A percentile compares a stretch with the other conserved stretches of the same genome.
These are phyloP conservation scores for Ophiostoma perfectum DNA, from an alignment of 2,329 filamentous ascomycete species.

Conservation along the genomic window DNA sequence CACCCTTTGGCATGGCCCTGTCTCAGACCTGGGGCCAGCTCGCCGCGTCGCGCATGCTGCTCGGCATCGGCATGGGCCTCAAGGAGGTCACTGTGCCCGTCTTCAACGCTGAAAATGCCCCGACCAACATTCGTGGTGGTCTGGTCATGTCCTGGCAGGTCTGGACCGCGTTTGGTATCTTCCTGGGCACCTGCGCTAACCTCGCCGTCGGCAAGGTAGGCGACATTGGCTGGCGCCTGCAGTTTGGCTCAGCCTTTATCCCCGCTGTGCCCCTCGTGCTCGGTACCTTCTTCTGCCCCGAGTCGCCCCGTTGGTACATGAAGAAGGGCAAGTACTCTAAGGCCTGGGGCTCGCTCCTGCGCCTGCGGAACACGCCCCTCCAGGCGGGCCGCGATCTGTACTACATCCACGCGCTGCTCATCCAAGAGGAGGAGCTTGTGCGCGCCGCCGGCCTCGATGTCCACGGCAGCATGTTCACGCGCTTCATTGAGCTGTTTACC, in stretches of 20 bases:
- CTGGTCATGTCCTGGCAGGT: constrained; percentile 75
- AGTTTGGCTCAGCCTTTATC: constrained; percentile 60
- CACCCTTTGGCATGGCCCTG: constrained; percentile 64
- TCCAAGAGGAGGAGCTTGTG: constrained; percentile 51
- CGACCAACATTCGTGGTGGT: constrained; percentile 63
- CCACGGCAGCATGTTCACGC: constrained; percentile 52
- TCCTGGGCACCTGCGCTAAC: constrained; percentile 61
- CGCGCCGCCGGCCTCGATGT: constrained; percentile 25
- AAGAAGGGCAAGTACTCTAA: constrained; percentile 58
- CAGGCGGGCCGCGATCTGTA: constrained; percentile 59
- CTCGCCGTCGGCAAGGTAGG: constrained; percentile 56
- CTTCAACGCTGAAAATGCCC: constrained; percentile 69
- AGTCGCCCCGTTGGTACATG: constrained; percentile 61
- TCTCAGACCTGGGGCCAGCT: constrained; percentile 67
- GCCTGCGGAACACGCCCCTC: constrained; percentile 49
- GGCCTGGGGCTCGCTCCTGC: constrained; percentile 52
- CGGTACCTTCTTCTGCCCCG: constrained; percentile 61
- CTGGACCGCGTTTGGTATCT: constrained; percentile 45
- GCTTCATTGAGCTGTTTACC: constrained; percentile 62
- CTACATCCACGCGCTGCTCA: constrained; percentile 59
- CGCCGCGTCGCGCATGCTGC: constrained; percentile 59
- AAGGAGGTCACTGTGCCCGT: constrained; percentile 64
- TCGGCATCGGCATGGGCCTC: constrained; percentile 72
- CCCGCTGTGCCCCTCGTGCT: constrained; percentile 52
- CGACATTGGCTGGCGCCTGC: constrained; percentile 57